Conservation (phyloP, 352 stramenopile genomes). For the Peronospora belbahrii region DNA sequence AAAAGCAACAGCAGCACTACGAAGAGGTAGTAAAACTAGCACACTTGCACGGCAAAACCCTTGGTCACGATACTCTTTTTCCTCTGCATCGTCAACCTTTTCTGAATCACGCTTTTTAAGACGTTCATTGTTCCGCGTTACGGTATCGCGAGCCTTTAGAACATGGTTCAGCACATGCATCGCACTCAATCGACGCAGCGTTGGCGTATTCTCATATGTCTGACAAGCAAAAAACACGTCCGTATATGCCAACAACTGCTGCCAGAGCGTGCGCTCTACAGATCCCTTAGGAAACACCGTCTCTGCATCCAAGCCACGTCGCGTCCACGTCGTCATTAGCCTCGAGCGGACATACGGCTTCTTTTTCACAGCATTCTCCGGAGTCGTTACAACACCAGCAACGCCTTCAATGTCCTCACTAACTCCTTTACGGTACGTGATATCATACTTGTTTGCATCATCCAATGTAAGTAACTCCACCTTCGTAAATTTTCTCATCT, state of each 20-base stretch:
- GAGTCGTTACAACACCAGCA: slow-evolving; percentile 10
- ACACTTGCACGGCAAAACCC: slow-evolving; percentile 65
- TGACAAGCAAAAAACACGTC: slow-evolving; percentile 71
- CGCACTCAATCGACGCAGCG: slow-evolving; percentile 44
- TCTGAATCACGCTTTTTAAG: slow-evolving; percentile 36
- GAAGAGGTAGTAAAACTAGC: slow-evolving; percentile 60
- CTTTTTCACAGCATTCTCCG: slow-evolving; percentile 16
- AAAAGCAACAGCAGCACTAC: slow-evolving; percentile 53
- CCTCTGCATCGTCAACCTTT: slow-evolving; percentile 25
- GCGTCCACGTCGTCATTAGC: slow-evolving; percentile 41
- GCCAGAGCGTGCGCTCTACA: slow-evolving; percentile 44
- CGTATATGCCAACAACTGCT: slow-evolving; percentile 44
- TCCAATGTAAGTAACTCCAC: slow-evolving; percentile 22
- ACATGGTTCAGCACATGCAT: slow-evolving; percentile 82
- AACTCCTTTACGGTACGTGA: slow-evolving; percentile 32
- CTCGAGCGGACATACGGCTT: slow-evolving; percentile 44
- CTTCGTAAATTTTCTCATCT: slow-evolving; percentile 29
- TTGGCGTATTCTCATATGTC: slow-evolving; percentile 45
- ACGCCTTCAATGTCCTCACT: slow-evolving; percentile 3
- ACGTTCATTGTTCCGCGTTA: slow-evolving; percentile 64
- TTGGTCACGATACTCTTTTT: slow-evolving; percentile 75
- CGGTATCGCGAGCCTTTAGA: slow-evolving; percentile 62
- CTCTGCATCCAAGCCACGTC: slow-evolving; percentile 28
- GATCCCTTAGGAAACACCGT: slow-evolving; percentile 27
- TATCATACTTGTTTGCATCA: slow-evolving; percentile 29